Evolutionary conservation across 75 land plant genomes (phyloP).

Genomic region (Picea sitchensis): DNA sequence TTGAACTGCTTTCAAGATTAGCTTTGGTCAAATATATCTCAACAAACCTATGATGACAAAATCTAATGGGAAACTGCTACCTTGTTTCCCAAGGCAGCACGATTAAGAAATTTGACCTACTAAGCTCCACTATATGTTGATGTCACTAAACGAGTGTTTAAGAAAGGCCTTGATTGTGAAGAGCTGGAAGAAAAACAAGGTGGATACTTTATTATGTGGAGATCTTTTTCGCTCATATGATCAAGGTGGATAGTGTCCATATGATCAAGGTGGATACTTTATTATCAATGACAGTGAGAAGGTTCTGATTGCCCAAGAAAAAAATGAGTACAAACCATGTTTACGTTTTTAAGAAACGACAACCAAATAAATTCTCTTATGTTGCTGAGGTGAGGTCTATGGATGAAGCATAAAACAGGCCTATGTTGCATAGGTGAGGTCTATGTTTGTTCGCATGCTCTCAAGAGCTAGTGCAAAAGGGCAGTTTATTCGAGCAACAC

Average conservation of each 20-base stretch:
- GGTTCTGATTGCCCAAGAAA: conserved; percentile 98
- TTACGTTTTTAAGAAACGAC: conserved; percentile 96
- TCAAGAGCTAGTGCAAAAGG: conserved; percentile 48
- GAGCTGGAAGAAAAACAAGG: conserved; percentile 89
- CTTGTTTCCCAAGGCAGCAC: conserved; percentile 92
- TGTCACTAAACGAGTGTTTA: conserved; percentile 75
- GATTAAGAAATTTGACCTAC: conserved; percentile 90
- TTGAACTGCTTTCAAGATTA: conserved; percentile 78
- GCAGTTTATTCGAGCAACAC: not conserved
- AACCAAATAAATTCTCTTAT: conserved; percentile 94
- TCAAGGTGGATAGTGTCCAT: conserved; percentile 97
- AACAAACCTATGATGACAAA: conserved; percentile 99
- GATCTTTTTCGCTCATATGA: conserved; percentile 61
- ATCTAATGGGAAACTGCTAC: conserved; percentile 98
- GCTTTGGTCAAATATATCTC: conserved; percentile 94
- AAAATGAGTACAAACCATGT: conserved; percentile 99
- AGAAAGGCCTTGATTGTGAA: conserved; percentile 93
- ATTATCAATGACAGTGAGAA: conserved; percentile 99
- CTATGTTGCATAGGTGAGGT: conserved; percentile 94
- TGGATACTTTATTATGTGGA: conserved; percentile 36
- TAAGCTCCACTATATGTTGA: conserved; percentile 96
- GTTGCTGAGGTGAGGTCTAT: conserved; percentile 97
- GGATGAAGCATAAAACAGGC: conserved; percentile 95
- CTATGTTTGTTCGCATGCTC: conserved; percentile 99
- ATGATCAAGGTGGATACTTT: conserved; percentile 96